Conservation (phyloP, 2,329 filamentous ascomycete genomes). For the Aspergillus fructus region DNA sequence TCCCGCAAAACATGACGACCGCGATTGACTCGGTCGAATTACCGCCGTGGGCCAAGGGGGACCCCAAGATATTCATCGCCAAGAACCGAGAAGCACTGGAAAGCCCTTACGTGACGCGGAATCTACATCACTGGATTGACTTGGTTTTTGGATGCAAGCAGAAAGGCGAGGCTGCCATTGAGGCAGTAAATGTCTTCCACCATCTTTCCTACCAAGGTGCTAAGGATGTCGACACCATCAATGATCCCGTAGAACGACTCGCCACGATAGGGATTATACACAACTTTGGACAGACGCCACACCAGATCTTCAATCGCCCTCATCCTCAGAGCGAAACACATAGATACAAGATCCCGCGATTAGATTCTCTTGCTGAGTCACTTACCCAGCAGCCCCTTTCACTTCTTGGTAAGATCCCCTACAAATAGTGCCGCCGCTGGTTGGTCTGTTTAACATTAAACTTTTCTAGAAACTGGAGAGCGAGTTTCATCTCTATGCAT, state of each 20-base stretch:
- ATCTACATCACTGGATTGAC: constrained; percentile 94
- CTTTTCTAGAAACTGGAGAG: constrained; percentile 64
- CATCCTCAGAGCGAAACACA: constrained; percentile 75
- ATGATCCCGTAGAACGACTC: constrained; percentile 79
- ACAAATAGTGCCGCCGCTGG: not conserved
- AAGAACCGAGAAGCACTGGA: constrained; percentile 96
- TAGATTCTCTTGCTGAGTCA: constrained; percentile 76
- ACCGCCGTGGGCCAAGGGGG: constrained; percentile 96
- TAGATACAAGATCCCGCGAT: constrained; percentile 62
- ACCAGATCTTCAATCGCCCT: constrained; percentile 82
- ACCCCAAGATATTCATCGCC: constrained; percentile 90
- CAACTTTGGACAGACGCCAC: constrained; percentile 96
- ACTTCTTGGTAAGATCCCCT: constrained; percentile 57
- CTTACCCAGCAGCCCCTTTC: constrained; percentile 77
- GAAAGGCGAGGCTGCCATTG: constrained; percentile 84
- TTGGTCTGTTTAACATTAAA: not conserved
- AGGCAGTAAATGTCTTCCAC: constrained; percentile 93
- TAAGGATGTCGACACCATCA: constrained; percentile 86
- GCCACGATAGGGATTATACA: constrained; percentile 96
- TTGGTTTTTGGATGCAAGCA: constrained; percentile 94
- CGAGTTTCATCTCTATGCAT: constrained; percentile 74
- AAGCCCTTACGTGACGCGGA: constrained; percentile 84
- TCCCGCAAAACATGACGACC: constrained; percentile 74
- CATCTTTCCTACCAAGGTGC: constrained; percentile 93
- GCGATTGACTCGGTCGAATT: constrained; percentile 82